phyloP scores from a whole-genome alignment of 2,329 filamentous ascomycete species.

The Alternaria sp. region DNA sequence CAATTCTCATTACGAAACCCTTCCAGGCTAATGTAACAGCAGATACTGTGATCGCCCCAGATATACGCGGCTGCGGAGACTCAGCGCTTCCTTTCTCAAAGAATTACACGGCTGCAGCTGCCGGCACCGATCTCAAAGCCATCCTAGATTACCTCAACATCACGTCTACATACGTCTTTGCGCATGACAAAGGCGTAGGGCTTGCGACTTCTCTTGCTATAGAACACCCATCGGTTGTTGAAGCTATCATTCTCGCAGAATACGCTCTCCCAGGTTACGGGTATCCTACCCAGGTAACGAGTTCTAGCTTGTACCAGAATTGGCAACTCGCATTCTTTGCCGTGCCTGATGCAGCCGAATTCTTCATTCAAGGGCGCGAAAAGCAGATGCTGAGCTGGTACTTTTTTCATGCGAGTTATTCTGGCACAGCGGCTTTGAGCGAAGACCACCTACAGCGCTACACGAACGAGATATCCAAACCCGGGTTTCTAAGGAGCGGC shows the following conservation, averaged over 20 bases:
- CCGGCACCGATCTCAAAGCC: constrained; percentile 30
- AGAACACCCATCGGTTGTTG: background rate
- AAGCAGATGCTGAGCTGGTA: constrained; percentile 58
- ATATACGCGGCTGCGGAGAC: constrained; percentile 14
- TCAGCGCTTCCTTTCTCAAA: constrained; percentile 51
- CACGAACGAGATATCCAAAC: constrained; percentile 49
- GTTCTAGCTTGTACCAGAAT: constrained; percentile 51
- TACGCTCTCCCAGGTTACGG: background rate
- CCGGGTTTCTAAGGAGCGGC: constrained; percentile 46
- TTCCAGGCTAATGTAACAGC: background rate
- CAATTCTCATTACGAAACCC: background rate
- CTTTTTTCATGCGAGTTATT: constrained; percentile 57
- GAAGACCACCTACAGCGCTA: constrained; percentile 54
- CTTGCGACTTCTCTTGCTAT: constrained; percentile 43
- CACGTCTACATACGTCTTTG: constrained; percentile 50
- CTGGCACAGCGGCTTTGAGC: constrained; percentile 49
- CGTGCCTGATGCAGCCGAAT: constrained; percentile 58
- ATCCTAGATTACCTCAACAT: constrained; percentile 40
- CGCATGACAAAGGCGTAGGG: constrained; percentile 58
- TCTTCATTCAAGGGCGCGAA: constrained; percentile 55
- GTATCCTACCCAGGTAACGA: constrained; percentile 27
- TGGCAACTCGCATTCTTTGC: constrained; percentile 55
- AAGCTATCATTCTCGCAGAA: background rate
- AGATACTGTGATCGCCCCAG: constrained; percentile 15
- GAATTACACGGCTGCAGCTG: constrained; percentile 54